Conservation (phyloP, 73 alveolate genomes). For the Tetrahymena borealis region DNA sequence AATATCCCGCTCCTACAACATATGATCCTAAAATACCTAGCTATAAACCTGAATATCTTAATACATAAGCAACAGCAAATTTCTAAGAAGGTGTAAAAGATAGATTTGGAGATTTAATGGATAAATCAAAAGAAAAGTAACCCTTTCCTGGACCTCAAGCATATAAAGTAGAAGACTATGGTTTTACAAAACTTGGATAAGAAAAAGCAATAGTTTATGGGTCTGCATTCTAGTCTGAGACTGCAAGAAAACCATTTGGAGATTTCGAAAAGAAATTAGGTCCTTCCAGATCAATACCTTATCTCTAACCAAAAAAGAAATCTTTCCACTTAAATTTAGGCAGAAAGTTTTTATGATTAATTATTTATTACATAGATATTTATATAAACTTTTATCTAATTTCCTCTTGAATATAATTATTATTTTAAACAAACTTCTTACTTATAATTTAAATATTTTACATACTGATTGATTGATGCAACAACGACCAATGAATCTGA, state of each 20-base stretch:
- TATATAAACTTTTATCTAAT: no score
- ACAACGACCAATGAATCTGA: no score
- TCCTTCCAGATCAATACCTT: constrained; percentile 24
- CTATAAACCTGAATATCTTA: constrained; percentile 27
- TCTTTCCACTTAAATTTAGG: constrained; percentile 18
- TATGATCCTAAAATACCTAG: constrained; percentile 29
- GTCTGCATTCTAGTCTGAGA: constrained; percentile 23
- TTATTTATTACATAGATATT: no score
- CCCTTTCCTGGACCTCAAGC: constrained; percentile 23
- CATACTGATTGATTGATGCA: no score
- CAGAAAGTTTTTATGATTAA: constrained; percentile 25
- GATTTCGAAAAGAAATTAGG: constrained; percentile 30
- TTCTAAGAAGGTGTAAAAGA: constrained; percentile 19
- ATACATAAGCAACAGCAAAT: constrained; percentile 13
- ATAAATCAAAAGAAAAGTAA: not conserved
- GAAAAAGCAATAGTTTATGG: constrained; percentile 13
- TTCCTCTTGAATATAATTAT: no score
- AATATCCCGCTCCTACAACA: constrained; percentile 29
- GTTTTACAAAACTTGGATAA: constrained; percentile 25
- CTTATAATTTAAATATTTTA: no score
- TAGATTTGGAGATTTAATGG: constrained; percentile 13
- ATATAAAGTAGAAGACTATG: not conserved
- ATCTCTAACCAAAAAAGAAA: constrained; percentile 29
- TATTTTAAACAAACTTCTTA: no score
- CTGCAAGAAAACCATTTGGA: constrained; percentile 34